A percentile compares a stretch with the other conserved stretches of the same genome.
These are phyloP conservation scores for Stenocarpella maydis DNA, from an alignment of 2,329 filamentous ascomycete species.

Conservation along the genomic window DNA sequence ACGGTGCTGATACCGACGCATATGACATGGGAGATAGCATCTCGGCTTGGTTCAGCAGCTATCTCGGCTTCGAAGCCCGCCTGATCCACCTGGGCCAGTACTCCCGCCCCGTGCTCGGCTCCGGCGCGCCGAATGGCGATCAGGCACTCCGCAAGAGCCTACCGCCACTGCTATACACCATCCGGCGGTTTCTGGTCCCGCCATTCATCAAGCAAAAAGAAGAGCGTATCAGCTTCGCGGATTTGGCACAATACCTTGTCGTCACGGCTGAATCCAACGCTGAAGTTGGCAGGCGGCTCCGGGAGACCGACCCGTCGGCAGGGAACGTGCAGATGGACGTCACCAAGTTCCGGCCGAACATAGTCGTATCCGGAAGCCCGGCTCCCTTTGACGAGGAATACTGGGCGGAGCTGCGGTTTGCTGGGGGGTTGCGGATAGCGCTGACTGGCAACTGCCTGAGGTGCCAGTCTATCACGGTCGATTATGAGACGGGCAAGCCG, in stretches of 20 bases:
- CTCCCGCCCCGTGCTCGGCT: constrained; percentile 2
- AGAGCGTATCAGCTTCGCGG: constrained; percentile 13
- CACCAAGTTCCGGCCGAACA: constrained; percentile 20
- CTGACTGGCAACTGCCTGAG: constrained; percentile 14
- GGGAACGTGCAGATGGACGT: constrained; percentile 10
- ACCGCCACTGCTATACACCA: background rate
- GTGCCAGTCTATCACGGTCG: constrained; percentile 20
- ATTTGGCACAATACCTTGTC: constrained; percentile 7
- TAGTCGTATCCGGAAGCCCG: background rate
- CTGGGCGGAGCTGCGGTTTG: constrained; percentile 11
- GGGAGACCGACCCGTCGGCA: constrained; percentile 11
- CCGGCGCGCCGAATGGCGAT: constrained; percentile 2
- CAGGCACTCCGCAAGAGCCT: constrained; percentile 10
- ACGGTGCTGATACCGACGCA: constrained; percentile 3
- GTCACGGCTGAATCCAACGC: constrained; percentile 8
- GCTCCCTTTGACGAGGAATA: constrained; percentile 14
- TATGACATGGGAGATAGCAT: constrained; percentile 17
- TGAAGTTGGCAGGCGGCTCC: constrained; percentile 3
- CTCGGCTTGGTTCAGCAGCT: constrained; percentile 11
- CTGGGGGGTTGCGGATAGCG: background rate
- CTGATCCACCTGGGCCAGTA: constrained; percentile 9
- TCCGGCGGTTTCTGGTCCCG: background rate
- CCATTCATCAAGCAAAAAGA: background rate
- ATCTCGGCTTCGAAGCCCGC: constrained; percentile 14
- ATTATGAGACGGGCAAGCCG: constrained; percentile 22